Base-by-base conservation (phyloP, 345 rosid genomes). In the Mercurialis annua region DNA sequence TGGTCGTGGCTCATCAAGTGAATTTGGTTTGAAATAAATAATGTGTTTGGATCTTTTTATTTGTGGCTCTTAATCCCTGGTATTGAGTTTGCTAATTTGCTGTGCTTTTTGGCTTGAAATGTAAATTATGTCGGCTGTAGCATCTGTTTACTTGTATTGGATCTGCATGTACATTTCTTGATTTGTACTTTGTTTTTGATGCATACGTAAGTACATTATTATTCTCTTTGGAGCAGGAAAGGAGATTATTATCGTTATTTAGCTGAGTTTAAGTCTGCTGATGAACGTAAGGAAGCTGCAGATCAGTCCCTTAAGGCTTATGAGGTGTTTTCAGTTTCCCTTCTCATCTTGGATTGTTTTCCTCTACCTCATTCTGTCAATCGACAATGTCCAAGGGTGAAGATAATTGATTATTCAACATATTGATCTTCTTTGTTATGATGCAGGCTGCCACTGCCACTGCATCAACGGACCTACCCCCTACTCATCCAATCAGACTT, bases 291-390 rank as follows among this genome's bases (percentile, higher is more conserved):
- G 65, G 85, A 80, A 69, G 88, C 82, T 50, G 88, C 81, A 8
- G 85, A 84, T 61, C 84, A 73, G 50, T 84, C 87, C 4, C 81
- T 84, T 15, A 84, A 81, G 80, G 82, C 88, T 57, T 84, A 84
- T 26, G 85, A 84, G 84, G 88, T 84, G 3, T 68, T 44, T 54
- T 30, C 27, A 8, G 0, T 54, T 31, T 33, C 21, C 23, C 24
- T 8, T 21, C 23, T 48, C 15, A 20, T 34, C 62, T 40, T 14
- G 11, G 55, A 26, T 60, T 50, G 49, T 29, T 62, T 16, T 62
- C 20, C n/a, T 33, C 36, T 50, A n/a, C 51, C 11, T 21, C 18
- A 40, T 30, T 49, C 29, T 20, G 23, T 17, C 46, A 18, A 23
- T 38, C 12, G 4, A 20, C 6, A 27, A 43, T 33, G 26, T 27